Base-by-base conservation (phyloP, 2,329 filamentous ascomycete species). In the Cercospora brassicicola region DNA sequence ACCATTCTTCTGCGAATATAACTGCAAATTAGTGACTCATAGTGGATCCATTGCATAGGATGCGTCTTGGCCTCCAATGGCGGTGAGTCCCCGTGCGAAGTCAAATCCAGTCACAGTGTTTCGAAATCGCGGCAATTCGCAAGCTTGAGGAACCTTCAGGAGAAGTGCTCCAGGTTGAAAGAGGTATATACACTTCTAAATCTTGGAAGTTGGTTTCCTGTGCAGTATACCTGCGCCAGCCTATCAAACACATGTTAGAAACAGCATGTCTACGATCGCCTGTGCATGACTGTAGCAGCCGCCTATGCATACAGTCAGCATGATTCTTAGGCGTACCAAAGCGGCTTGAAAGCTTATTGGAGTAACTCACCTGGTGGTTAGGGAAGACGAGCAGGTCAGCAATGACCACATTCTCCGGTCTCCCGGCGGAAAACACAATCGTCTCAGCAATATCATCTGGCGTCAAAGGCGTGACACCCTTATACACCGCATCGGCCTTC, bases 371-470 rank as follows among this genome's bases (percentile, higher is more conserved):
- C 87, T 97, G 94, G 78, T 97, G 93, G 75, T 90, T 95, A 4
- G 94, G 94, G 81, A 91, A 97, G 63, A 97, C 84, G 69, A 97
- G 81, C 5, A 92, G 91, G 81, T 97, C 94, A 20, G 94, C 94
- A 73, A 97, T 81, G 20, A 97, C 92, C 4, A 97, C 92, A 78
- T 97, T 97, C 82, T 97, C 92, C 73, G 90, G 88, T 75, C 94
- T 87, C 3, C 91, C 90, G 3, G 91, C 93, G 2, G 91, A 86
- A 77, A 97, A 97, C 7, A 97, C 93, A 36, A 97, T 85, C 31
- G 96, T 86, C 82, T 97, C 94, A 11, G 94, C 94, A 76, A 97
- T 93, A 76, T 97, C 94, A 60, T 95, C 92, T 0, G 91, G 91
- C 0, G 93, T 96, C 73, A 97, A 84, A 48, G 94, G 93, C 73